Conservation (phyloP, 2,329 filamentous ascomycete species). For the Aspergillus melleus region DNA sequence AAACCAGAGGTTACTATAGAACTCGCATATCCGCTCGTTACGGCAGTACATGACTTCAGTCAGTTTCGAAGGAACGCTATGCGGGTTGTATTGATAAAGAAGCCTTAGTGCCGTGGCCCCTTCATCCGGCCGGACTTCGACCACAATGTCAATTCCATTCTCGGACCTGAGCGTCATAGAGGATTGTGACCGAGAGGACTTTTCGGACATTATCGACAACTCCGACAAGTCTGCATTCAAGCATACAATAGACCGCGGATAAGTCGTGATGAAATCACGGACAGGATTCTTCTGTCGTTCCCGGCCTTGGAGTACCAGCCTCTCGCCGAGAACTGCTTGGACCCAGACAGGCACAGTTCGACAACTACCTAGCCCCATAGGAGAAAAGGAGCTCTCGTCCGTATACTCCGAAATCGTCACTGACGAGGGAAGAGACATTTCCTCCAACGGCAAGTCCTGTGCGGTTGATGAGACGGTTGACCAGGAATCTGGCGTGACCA, state of each 20-base stretch:
- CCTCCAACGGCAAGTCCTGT: slow-evolving; percentile 9
- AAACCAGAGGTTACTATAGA: slow-evolving; percentile 97
- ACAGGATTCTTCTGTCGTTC: slow-evolving; percentile 15
- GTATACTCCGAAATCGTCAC: slow-evolving; percentile 11
- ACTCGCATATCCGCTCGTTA: slow-evolving; percentile 95
- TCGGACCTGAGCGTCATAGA: slow-evolving; percentile 7
- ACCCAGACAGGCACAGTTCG: slow-evolving; percentile 10
- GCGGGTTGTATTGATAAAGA: slow-evolving; percentile 83
- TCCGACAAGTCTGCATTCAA: slow-evolving; percentile 6
- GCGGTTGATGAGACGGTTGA: slow-evolving; percentile 64
- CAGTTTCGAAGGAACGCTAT: slow-evolving; percentile 87
- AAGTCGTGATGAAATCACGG: slow-evolving; percentile 3
- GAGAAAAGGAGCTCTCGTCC: slow-evolving; percentile 3
- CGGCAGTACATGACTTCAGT: slow-evolving; percentile 88
- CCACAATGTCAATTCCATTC: slow-evolving; percentile 10
- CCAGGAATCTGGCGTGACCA: slow-evolving; percentile 53
- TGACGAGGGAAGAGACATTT: slow-evolving; percentile 8
- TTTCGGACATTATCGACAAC: slow-evolving; percentile 1
- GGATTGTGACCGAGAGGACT: background rate
- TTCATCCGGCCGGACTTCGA: slow-evolving; percentile 9
- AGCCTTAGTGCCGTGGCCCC: slow-evolving; percentile 63
- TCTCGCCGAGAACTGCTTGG: slow-evolving; percentile 11
- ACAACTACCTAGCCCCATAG: background rate
- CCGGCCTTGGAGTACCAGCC: slow-evolving; percentile 5
- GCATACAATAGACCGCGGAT: slow-evolving; percentile 1